These are phyloP conservation scores for Claviceps maximensis DNA, from an alignment of 2,329 filamentous ascomycete species.

Conservation along the genomic window DNA sequence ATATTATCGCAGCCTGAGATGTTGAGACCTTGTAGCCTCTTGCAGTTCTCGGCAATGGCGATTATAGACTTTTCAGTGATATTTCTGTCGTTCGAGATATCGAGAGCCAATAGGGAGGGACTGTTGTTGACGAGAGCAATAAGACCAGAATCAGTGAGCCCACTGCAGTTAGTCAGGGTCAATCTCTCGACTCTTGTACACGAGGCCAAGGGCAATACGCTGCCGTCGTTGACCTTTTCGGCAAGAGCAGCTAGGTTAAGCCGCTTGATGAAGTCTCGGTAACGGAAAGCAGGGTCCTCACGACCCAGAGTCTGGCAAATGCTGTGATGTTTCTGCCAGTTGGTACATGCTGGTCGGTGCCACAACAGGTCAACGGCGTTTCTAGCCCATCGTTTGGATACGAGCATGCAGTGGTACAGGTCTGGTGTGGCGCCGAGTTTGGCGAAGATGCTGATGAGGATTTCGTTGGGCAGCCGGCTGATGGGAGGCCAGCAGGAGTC, in stretches of 20 bases:
- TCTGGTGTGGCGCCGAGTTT: constrained; percentile 67
- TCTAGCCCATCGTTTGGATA: constrained; percentile 85
- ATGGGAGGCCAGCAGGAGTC: constrained; percentile 63
- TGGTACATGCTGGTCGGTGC: constrained; percentile 85
- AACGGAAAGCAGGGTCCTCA: constrained; percentile 69
- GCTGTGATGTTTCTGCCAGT: constrained; percentile 65
- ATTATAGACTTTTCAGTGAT: constrained; percentile 73
- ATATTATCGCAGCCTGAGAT: constrained; percentile 76
- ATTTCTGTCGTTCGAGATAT: constrained; percentile 74
- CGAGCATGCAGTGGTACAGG: constrained; percentile 77
- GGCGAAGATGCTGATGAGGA: constrained; percentile 84
- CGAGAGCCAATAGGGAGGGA: constrained; percentile 69
- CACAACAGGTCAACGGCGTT: constrained; percentile 89
- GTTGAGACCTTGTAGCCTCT: constrained; percentile 80
- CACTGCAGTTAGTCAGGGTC: constrained; percentile 79
- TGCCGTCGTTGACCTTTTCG: constrained; percentile 72
- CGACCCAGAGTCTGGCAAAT: constrained; percentile 69
- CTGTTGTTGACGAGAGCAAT: constrained; percentile 69
- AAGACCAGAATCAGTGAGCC: constrained; percentile 73
- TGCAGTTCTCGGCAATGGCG: constrained; percentile 68
- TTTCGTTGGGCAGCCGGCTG: constrained; percentile 78
- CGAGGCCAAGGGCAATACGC: constrained; percentile 62
- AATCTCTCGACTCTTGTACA: constrained; percentile 89
- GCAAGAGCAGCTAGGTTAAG: constrained; percentile 77
- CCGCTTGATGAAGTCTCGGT: constrained; percentile 80